Evolutionary conservation across 1,284 basidiomycete species (phyloP), one percentile per base, ranked within the genome.

Genomic region (Lignosus rhinocerotis): DNA sequence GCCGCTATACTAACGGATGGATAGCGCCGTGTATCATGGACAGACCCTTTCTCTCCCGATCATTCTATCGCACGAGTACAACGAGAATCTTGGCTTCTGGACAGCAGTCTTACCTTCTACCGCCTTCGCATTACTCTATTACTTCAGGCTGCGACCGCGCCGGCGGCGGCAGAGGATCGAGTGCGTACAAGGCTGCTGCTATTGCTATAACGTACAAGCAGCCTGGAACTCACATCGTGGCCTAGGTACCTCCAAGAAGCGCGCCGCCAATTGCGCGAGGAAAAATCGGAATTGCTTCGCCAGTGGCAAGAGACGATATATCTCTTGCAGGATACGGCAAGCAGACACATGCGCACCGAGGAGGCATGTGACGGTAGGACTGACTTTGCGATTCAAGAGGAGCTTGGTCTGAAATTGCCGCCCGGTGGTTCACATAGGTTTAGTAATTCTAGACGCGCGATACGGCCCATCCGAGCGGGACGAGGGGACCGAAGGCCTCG

Each of bases 401-500:
- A 56, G 51, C 39, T 39, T 45, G 39, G 30, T 46, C 55, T 59
- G 50, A 58, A 8, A 31, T 48, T 47, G 46, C 31, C 32, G 39
- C 52, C 52, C 43, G 39, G 19, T 48, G 17, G 34, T 66, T 68
- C 68, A 72, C 67, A 36, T 60, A 89, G 90, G 92, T 52, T 78
- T 94, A 42, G 80, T 94, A 51, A 84, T 95, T 62, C 69, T 86
- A 42, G 82, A 87, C 56, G 92, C 91, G 3, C 79, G 75, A 39
- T 94, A 94, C 71, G 86, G 88, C 43, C 76, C 80, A 45, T 70
- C 74, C 33, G 81, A 84, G 61, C 77, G 78, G 49, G 80, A 83
- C 62, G 79, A 79, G 51, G 78, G 77, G 58, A 75, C 77, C 5
- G 72, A 76, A 56, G 83, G 82, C 52, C 76, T 90, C 30, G 75